A percentile compares a stretch with the other conserved stretches of the same genome.
These are phyloP conservation scores for Colletotrichum trifolii DNA, from an alignment of 2,329 filamentous ascomycete genomes.

Conservation along the genomic window DNA sequence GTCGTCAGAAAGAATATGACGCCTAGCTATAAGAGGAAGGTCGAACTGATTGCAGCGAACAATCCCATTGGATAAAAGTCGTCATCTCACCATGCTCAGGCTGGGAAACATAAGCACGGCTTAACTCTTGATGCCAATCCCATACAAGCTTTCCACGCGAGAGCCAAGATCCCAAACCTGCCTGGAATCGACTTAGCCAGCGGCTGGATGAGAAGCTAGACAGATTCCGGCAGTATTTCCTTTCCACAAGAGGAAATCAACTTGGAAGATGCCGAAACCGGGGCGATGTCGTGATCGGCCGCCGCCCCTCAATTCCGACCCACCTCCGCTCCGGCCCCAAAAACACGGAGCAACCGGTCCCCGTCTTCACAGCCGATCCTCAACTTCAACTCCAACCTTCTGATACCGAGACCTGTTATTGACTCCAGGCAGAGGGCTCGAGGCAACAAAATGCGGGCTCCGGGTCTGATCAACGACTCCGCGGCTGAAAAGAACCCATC, in stretches of 20 bases:
- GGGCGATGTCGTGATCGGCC: conserved; percentile 12
- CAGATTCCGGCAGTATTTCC: background rate
- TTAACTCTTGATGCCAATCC: background rate
- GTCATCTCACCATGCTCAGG: background rate
- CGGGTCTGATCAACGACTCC: conserved; percentile 11
- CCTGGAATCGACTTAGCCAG: too few relatives aligned
- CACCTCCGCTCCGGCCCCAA: background rate
- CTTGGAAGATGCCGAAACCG: background rate
- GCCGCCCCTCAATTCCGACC: conserved; percentile 2
- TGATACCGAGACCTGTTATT: too few relatives aligned
- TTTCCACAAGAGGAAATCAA: background rate
- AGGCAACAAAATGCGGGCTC: conserved; percentile 13
- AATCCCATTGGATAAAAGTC: background rate
- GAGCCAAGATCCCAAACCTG: background rate
- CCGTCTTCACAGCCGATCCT: too few relatives aligned
- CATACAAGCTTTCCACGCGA: background rate
- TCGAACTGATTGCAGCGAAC: background rate
- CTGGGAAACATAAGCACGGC: background rate
- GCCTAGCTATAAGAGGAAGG: background rate
- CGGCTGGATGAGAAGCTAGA: background rate
- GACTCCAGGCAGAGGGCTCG: background rate
- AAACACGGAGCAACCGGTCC: background rate
- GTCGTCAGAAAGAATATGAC: too few relatives aligned
- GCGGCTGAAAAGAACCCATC: background rate
- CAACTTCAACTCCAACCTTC: too few relatives aligned